These are phyloP conservation scores for Coemansia aciculifera DNA, from an alignment of 192 early-diverging fungal species.

Conservation along the genomic window DNA sequence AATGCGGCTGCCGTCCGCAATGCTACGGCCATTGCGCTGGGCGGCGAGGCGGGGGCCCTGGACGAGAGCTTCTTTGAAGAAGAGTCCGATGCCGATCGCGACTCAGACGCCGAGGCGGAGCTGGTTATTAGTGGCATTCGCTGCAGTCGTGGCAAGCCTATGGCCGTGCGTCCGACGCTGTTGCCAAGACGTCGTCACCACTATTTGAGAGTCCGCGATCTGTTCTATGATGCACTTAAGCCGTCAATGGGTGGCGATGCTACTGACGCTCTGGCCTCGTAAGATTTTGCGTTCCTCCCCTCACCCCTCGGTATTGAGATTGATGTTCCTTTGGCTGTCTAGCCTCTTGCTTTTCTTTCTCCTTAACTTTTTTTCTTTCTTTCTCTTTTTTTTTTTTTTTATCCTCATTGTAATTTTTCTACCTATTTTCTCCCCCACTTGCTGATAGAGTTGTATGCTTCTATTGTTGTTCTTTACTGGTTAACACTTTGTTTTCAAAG, in stretches of 20 bases:
- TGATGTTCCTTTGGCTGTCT: background rate
- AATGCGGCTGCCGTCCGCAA: conserved; percentile 46
- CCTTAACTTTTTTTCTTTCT: background rate
- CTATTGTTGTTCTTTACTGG: background rate
- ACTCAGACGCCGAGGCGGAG: conserved; percentile 54
- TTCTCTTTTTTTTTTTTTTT: background rate
- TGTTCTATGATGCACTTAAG: conserved; percentile 67
- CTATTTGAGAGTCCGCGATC: conserved; percentile 62
- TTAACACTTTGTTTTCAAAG: conserved; percentile 1
- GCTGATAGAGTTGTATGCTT: background rate
- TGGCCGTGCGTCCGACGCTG: conserved; percentile 59
- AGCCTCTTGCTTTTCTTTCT: background rate
- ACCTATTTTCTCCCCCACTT: background rate
- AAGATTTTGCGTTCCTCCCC: background rate
- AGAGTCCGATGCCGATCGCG: conserved; percentile 75
- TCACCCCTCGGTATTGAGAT: background rate
- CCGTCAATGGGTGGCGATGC: conserved; percentile 34
- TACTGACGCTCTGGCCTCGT: conserved; percentile 19
- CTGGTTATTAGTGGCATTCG: conserved; percentile 64
- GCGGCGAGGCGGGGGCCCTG: conserved; percentile 57
- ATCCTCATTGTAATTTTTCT: background rate
- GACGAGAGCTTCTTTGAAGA: conserved; percentile 48
- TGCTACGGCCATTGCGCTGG: conserved; percentile 54
- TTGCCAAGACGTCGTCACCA: conserved; percentile 62
- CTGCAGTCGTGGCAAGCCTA: conserved; percentile 62